Conservation (phyloP, 192 early-diverging fungal genomes). For the Mortierella alpina region DNA sequence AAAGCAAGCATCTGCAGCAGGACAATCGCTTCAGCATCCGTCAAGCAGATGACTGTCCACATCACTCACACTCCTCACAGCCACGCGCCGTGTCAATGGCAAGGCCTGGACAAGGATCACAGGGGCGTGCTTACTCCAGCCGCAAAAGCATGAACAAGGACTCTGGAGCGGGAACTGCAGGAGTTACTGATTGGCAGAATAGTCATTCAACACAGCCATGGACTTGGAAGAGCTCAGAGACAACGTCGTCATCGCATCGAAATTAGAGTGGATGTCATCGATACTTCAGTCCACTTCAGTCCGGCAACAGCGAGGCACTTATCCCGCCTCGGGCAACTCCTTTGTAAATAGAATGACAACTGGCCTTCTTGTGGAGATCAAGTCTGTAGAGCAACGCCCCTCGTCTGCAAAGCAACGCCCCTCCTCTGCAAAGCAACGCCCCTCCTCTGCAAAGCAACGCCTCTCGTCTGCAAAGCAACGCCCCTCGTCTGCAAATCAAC, state of each 20-base stretch:
- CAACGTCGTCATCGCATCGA: too few relatives aligned
- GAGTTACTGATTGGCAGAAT: constrained; percentile 48
- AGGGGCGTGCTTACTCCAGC: background rate
- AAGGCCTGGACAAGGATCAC: constrained; percentile 13
- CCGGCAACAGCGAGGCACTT: too few relatives aligned
- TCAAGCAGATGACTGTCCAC: constrained; percentile 25
- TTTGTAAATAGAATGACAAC: constrained; percentile 48
- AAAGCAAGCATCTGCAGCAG: background rate
- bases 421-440: constrained; percentile 16
- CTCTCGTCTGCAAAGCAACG: too few relatives aligned
- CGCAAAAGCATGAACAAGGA: constrained; percentile 5
- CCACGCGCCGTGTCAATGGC: constrained; percentile 49
- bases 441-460: too few relatives aligned
- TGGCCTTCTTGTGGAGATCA: constrained; percentile 33
- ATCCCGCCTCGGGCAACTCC: too few relatives aligned
- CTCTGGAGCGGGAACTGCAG: constrained; percentile 28
- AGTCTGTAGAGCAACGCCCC: too few relatives aligned
- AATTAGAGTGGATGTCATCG: too few relatives aligned
- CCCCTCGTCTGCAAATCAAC: too few relatives aligned
- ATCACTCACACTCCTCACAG: constrained; percentile 28
- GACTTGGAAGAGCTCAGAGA: constrained; percentile 34
- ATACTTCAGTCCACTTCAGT: too few relatives aligned
- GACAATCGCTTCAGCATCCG: constrained; percentile 3
- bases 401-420: too few relatives aligned
- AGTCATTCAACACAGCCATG: constrained; percentile 25